phyloP scores from a whole-genome alignment of 495 filamentous ascomycete genomes.

The Acidomyces sp. region DNA sequence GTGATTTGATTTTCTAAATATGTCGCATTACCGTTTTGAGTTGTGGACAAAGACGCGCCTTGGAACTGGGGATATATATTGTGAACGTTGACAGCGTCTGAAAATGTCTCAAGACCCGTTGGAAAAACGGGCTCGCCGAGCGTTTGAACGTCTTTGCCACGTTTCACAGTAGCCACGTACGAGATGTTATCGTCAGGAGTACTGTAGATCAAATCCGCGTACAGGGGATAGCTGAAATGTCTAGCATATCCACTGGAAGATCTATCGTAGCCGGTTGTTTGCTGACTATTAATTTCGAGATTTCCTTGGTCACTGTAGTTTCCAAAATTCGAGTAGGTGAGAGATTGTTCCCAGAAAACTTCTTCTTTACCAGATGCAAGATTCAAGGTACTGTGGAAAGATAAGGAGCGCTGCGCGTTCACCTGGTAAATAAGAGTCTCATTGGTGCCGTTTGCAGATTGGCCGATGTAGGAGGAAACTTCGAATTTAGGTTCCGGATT shows the following conservation, averaged over 20 bases:
- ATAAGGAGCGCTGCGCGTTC: conserved; percentile 43
- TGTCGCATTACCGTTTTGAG: conserved; percentile 42
- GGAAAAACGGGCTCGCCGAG: conserved; percentile 48
- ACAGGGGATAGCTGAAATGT: conserved; percentile 51
- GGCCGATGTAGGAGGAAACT: conserved; percentile 26
- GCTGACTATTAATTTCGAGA: conserved; percentile 48
- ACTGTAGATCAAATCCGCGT: conserved; percentile 40
- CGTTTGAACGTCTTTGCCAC: conserved; percentile 44
- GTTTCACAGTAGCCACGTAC: conserved; percentile 45
- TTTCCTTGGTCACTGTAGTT: conserved; percentile 44
- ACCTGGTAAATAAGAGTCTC: conserved; percentile 49
- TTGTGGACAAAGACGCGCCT: conserved; percentile 38
- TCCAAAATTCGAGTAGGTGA: conserved; percentile 41
- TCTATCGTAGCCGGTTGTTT: conserved; percentile 44
- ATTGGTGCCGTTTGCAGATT: conserved; percentile 41
- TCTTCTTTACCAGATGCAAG: conserved; percentile 31
- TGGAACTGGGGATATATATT: conserved; percentile 19
- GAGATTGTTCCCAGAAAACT: conserved; percentile 49
- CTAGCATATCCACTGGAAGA: conserved; percentile 35
- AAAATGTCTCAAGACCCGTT: conserved; percentile 37
- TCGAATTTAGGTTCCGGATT: conserved; percentile 34
- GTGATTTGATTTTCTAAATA: conserved; percentile 38
- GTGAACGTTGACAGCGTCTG: conserved; percentile 2
- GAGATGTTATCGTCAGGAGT: conserved; percentile 36
- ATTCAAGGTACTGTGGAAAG: conserved; percentile 37